Conservation (phyloP, 768 basidiomycete genomes). For the Phylloporus sp. region DNA sequence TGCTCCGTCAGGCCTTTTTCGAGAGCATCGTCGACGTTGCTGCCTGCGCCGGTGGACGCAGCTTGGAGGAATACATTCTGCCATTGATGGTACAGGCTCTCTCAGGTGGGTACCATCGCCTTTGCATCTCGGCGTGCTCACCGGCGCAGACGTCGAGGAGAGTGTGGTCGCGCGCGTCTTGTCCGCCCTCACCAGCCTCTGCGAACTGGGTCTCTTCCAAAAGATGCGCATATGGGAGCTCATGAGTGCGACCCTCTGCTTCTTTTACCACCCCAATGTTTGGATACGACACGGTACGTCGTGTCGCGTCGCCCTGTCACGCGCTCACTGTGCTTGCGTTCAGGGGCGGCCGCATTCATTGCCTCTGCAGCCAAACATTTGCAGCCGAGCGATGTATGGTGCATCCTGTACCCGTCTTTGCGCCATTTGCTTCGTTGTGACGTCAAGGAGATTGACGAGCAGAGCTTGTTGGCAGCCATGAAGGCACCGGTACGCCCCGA, state of each 20-base stretch:
- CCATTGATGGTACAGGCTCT: conserved; percentile 94
- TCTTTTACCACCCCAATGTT: conserved; percentile 90
- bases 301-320: neutral
- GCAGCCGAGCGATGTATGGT: conserved; percentile 89
- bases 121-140: conserved; percentile 5
- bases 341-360: conserved; percentile 85
- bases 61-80: conserved; percentile 94
- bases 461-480: conserved; percentile 67
- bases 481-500: conserved; percentile 65
- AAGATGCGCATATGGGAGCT: conserved; percentile 98
- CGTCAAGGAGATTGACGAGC: conserved; percentile 66
- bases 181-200: conserved; percentile 80
- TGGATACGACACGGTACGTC: conserved; percentile 91
- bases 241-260: conserved; percentile 81
- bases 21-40: conserved; percentile 95
- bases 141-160: conserved; percentile 82
- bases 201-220: conserved; percentile 84
- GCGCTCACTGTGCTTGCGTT: conserved; percentile 1
- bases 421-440: conserved; percentile 84
- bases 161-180: conserved; percentile 89
- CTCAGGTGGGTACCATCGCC: conserved; percentile 56
- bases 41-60: conserved; percentile 85
- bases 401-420: conserved; percentile 89
- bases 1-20: conserved; percentile 86
- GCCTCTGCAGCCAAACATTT: conserved; percentile 80